Evolutionary conservation across 169 alveolate genomes (phyloP), one percentile per base, ranked within the genome.

Genomic region (Cryptosporidium sp.): DNA sequence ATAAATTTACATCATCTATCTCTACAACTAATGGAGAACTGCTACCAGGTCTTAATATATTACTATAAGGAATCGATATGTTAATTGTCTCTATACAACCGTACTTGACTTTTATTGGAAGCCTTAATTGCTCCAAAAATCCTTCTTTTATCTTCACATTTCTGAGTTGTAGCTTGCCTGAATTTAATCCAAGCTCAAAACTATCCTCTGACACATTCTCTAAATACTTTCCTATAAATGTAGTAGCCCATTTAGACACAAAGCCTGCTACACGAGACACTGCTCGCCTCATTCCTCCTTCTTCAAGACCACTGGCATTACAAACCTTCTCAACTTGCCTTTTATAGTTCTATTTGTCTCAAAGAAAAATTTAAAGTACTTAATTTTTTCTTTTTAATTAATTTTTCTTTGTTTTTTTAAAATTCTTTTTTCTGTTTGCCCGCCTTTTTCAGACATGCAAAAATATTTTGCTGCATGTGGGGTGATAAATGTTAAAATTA

Each of bases 161-260:
- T 14, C 51, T 62, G 14, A 80, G 75, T 37, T 80, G 89, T 26
- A 80, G 70, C 52, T 48, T 80, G 6, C 89, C 89, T 18, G 89
- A 80, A 65, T 48, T 80, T 16, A 80, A 42, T 7, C 89, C 89
- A 23, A 80, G 62, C 52, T 80, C 89, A 80, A 80, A 80, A 33
- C 67, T 80, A 65, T 80, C 89, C 52, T 80, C 89, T 44, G 89
- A 80, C 7, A 80, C 89, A 80, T 80, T 80, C 56, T 80, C 89
- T 48, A 80, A 80, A 51, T 80, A 80, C 67, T 80, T 80, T 42
- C 89, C 89, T 26, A 80, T 80, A 62, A 80, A 80, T 62, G 89
- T 37, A 16, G 89, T 80, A n/a, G 89, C 89, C 89, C 89, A 80
- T 37, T 80, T 80, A 31, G 89, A 69, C 42, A 80, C 75, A 42